Conservation (phyloP, 1,284 basidiomycete species). For the Porogramme epimiltina region DNA sequence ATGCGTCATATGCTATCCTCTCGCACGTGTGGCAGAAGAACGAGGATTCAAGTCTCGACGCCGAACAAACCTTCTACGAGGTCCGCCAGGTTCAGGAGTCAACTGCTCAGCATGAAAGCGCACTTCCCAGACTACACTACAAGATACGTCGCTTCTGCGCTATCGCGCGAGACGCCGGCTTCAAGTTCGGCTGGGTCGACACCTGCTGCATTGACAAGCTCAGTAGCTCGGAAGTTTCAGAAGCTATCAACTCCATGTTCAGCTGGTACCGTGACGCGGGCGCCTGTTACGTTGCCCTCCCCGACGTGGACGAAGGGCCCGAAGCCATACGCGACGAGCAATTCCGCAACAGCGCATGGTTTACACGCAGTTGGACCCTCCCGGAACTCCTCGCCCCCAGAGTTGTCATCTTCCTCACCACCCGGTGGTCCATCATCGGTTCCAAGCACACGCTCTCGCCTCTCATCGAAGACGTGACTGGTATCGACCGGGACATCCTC, state of each 20-base stretch:
- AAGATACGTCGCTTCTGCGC: not conserved
- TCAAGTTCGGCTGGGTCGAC: not conserved
- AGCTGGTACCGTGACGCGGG: not conserved
- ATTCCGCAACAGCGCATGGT: not conserved
- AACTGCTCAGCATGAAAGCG: too few relatives aligned
- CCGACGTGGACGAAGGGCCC: too few relatives aligned
- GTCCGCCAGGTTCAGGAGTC: too few relatives aligned
- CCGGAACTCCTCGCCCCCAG: conserved; percentile 7
- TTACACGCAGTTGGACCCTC: conserved; percentile 2
- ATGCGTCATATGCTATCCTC: too few relatives aligned
- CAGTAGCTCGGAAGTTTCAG: conserved; percentile 1
- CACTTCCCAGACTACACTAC: too few relatives aligned
- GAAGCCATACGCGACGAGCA: too few relatives aligned
- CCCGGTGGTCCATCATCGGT: not conserved
- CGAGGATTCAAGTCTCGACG: too few relatives aligned
- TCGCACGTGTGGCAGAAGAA: too few relatives aligned
- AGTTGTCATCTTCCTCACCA: conserved; percentile 4
- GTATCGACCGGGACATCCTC: not conserved
- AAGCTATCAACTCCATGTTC: too few relatives aligned
- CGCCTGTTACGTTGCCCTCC: not conserved
- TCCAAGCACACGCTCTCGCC: conserved; percentile 1
- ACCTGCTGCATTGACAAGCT: not conserved
- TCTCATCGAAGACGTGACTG: not conserved
- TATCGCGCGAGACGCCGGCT: not conserved
- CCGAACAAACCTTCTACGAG: too few relatives aligned